phyloP scores from a whole-genome alignment of 768 basidiomycete genomes.

The Lentinula aciculospora region DNA sequence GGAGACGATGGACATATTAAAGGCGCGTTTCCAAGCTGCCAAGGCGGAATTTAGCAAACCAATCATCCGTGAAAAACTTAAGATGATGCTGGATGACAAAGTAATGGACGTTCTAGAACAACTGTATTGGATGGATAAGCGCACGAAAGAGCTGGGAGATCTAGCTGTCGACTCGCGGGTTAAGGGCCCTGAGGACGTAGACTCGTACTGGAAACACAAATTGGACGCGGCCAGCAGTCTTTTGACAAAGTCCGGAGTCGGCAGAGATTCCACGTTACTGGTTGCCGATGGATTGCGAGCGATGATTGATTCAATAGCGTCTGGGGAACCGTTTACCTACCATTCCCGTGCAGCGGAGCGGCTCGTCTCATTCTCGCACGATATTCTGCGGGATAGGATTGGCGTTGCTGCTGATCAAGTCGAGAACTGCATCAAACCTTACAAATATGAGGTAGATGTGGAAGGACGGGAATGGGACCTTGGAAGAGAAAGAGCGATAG shows the following conservation, averaged over 20 bases:
- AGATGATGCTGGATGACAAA: slow-evolving; percentile 90
- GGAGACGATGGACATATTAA: slow-evolving; percentile 92
- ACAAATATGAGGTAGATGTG: slow-evolving; percentile 97
- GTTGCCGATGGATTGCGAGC: slow-evolving; percentile 91
- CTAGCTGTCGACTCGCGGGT: slow-evolving; percentile 68
- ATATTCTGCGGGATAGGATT: slow-evolving; percentile 88
- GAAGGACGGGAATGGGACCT: slow-evolving; percentile 89
- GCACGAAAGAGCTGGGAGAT: slow-evolving; percentile 65
- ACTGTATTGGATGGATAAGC: slow-evolving; percentile 94
- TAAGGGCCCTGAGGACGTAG: slow-evolving; percentile 62
- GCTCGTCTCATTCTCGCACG: slow-evolving; percentile 88
- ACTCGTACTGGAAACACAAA: slow-evolving; percentile 94
- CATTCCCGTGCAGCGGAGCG: slow-evolving; percentile 89
- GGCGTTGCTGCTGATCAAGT: slow-evolving; percentile 97
- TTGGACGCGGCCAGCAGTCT: slow-evolving; percentile 90
- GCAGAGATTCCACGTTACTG: slow-evolving; percentile 87
- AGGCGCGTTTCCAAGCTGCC: slow-evolving; percentile 82
- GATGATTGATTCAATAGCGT: slow-evolving; percentile 85
- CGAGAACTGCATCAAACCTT: slow-evolving; percentile 99
- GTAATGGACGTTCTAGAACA: slow-evolving; percentile 97
- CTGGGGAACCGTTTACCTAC: slow-evolving; percentile 85
- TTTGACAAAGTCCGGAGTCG: slow-evolving; percentile 93
- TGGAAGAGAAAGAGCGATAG: slow-evolving; percentile 70
- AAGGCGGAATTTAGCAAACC: slow-evolving; percentile 85
- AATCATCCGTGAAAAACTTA: slow-evolving; percentile 82